Percentiles rank a stretch among this genome's conserved stretches.
Evolutionary conservation across 108 stramenopile genomes (phyloP).

Genomic region (Fragilaria crotonensis): DNA sequence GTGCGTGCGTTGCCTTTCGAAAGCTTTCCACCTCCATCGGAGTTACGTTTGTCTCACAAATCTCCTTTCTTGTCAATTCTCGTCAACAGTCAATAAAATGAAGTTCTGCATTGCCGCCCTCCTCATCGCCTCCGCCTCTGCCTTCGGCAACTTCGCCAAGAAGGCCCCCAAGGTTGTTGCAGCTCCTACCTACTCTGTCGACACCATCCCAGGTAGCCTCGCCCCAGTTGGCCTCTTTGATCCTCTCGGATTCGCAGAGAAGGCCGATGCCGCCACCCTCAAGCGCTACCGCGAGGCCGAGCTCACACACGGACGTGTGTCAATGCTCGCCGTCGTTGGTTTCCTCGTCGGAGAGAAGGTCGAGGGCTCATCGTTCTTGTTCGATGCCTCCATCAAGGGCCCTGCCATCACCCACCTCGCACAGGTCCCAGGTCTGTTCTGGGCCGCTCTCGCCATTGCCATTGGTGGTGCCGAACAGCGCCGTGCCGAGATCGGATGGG

Average conservation of each 20-base stretch:
- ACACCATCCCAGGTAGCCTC: conserved; percentile 37
- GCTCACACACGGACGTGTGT: conserved; percentile 73
- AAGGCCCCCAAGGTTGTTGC: background rate
- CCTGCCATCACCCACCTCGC: conserved; percentile 86
- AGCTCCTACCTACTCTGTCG: conserved; percentile 1
- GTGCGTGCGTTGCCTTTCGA: too few species aligned
- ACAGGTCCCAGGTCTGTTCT: conserved; percentile 65
- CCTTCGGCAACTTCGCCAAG: too few species aligned
- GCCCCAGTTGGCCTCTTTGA: conserved; percentile 57
- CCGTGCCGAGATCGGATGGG: conserved; percentile 66
- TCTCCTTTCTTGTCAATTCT: too few species aligned
- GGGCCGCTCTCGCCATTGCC: conserved; percentile 42
- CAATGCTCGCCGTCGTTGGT: conserved; percentile 49
- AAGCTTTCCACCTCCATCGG: too few species aligned
- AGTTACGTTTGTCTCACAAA: too few species aligned
- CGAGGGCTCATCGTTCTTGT: conserved; percentile 69
- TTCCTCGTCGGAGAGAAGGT: conserved; percentile 75
- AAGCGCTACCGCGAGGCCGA: conserved; percentile 90
- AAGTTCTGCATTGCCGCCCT: too few species aligned
- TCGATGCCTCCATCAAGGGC: conserved; percentile 68
- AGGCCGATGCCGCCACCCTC: conserved; percentile 56
- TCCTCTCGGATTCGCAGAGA: conserved; percentile 64
- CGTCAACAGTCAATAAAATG: too few species aligned
- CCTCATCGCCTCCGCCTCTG: too few species aligned
- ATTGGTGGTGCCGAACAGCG: conserved; percentile 52